Conservation (phyloP, 2,329 filamentous ascomycete species). For the Colletotrichum eremochloae region DNA sequence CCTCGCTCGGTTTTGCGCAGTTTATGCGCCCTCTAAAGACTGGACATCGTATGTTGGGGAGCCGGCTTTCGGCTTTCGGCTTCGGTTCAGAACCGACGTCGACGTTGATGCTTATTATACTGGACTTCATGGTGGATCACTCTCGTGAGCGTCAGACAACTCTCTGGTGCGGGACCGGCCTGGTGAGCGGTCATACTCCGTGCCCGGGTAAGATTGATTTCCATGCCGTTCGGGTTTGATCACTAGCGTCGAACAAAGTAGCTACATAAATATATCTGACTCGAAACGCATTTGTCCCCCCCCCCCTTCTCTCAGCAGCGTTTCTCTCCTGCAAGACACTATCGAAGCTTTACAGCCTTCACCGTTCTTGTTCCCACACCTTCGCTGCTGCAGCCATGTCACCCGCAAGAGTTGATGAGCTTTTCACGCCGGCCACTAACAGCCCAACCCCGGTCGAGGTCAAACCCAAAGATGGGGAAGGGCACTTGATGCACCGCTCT, state of each 20-base stretch:
- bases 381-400: slow-evolving; percentile 31
- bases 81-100: slow-evolving; percentile 15
- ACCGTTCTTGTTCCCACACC: too few species aligned
- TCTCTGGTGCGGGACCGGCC: background rate
- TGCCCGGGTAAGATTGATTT: background rate
- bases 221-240: slow-evolving; percentile 10
- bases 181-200: slow-evolving; percentile 4
- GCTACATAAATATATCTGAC: background rate
- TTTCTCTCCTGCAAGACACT: background rate
- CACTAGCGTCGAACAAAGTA: background rate
- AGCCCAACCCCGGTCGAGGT: background rate
- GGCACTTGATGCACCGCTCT: slow-evolving; percentile 52
- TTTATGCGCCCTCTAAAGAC: background rate
- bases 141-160: background rate
- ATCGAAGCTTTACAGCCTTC: background rate
- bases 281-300: background rate
- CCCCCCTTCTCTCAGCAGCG: background rate
- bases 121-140: background rate
- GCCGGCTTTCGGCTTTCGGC: slow-evolving; percentile 36
- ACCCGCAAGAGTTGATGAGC: slow-evolving; percentile 41
- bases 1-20: background rate
- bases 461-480: slow-evolving; percentile 23
- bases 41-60: slow-evolving; percentile 26
- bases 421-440: background rate
- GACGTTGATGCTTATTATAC: background rate